Conservation (phyloP, 1,284 basidiomycete genomes). For the Ceratobasidium sp. region DNA sequence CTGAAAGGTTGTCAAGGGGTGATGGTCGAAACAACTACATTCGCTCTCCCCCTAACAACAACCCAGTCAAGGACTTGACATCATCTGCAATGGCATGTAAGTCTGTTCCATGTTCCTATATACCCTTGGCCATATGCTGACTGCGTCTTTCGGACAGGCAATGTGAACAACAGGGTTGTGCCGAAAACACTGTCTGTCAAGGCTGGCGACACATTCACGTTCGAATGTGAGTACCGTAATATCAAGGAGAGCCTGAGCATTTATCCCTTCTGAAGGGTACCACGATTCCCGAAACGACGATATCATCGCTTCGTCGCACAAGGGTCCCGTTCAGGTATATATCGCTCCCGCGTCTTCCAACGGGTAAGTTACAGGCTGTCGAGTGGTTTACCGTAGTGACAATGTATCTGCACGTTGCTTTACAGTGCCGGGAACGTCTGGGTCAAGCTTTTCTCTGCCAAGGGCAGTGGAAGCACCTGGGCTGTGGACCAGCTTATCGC, state of each 20-base stretch:
- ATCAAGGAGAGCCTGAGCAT: neutral
- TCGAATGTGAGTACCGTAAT: constrained; percentile 32
- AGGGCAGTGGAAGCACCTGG: constrained; percentile 36
- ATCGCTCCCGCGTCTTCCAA: constrained; percentile 44
- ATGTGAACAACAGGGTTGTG: constrained; percentile 36
- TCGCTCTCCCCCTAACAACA: constrained; percentile 44
- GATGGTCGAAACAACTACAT: constrained; percentile 44
- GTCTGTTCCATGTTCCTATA: neutral
- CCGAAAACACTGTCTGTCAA: constrained; percentile 30
- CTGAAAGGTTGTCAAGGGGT: constrained; percentile 2
- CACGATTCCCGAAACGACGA: constrained; percentile 40
- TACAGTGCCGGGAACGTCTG: constrained; percentile 44
- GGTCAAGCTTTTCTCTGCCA: constrained; percentile 42
- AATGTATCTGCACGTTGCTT: neutral
- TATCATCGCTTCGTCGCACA: constrained; percentile 41
- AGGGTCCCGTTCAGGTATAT: constrained; percentile 44
- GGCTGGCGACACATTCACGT: constrained; percentile 35
- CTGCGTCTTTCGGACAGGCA: constrained; percentile 3
- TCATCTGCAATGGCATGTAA: constrained; percentile 43
- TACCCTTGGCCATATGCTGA: neutral
- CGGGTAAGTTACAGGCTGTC: constrained; percentile 27
- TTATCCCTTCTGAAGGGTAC: neutral
- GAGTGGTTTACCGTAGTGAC: no score
- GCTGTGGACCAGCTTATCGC: constrained; percentile 46
- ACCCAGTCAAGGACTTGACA: constrained; percentile 43